Percentiles rank a stretch among this genome's conserved stretches.
Evolutionary conservation across 2,329 filamentous ascomycete species (phyloP).

Genomic region (Stagonosporopsis cucurbitacearum): DNA sequence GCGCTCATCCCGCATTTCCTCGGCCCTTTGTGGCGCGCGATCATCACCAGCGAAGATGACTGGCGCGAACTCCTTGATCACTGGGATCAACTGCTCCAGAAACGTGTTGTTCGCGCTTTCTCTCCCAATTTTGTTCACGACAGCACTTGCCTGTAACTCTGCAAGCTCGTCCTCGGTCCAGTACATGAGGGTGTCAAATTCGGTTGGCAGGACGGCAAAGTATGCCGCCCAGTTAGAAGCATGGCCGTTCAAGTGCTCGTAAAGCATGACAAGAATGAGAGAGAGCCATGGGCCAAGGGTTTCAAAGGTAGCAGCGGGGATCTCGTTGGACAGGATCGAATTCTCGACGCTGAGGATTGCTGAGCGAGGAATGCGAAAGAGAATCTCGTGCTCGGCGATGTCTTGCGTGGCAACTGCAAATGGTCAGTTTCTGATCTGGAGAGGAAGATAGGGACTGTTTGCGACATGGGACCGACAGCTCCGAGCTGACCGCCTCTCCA

Average conservation of each 20-base stretch:
- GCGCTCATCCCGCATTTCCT: constrained; percentile 54
- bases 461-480: not conserved
- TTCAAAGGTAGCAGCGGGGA: constrained; percentile 49
- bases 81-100: constrained; percentile 60
- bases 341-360: constrained; percentile 76
- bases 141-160: constrained; percentile 76
- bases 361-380: constrained; percentile 79
- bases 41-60: constrained; percentile 50
- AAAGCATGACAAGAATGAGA: constrained; percentile 80
- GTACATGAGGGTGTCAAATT: constrained; percentile 89
- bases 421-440: constrained; percentile 17
- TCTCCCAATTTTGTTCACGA: constrained; percentile 79
- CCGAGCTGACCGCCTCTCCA: not conserved
- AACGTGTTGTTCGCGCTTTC: constrained; percentile 74
- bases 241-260: constrained; percentile 68
- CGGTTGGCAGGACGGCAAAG: constrained; percentile 72
- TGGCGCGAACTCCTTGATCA: constrained; percentile 53
- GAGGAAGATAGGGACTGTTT: not conserved
- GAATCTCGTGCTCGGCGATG: constrained; percentile 74
- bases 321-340: constrained; percentile 67
- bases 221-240: constrained; percentile 78
- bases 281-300: constrained; percentile 58
- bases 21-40: constrained; percentile 37
- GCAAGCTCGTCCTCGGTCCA: constrained; percentile 75
- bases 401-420: constrained; percentile 70